Base-by-base conservation (phyloP, 73 alveolate species). In the Diophrys sp. region DNA sequence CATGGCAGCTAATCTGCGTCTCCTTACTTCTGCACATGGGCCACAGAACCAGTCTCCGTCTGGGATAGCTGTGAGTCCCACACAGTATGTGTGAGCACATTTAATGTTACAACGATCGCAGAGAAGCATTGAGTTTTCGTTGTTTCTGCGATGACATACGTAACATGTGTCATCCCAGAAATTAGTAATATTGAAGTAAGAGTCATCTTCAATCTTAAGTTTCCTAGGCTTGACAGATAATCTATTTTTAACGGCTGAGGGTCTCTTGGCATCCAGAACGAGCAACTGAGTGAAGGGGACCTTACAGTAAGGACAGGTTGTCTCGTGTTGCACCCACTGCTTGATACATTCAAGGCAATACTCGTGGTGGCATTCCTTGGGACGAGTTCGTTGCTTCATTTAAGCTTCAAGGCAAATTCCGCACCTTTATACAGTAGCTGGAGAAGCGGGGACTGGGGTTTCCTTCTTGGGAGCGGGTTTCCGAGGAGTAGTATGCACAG, bases 31-130 rank as follows among this genome's bases (percentile, higher is more conserved):
- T 11, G 26, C 32, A 73, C 88, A 79, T 2, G 1, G 23, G 5
- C 27, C 23, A 31, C 88, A 79, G 76, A 25, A 71, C 88, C 88
- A 79, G 28, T 71, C 75, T 0, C 34, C 88, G 11, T 79, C 81
- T 1, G 88, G 88, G 30, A 79, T 44, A 0, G 30, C 23, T 30
- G 1, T 56, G 25, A 79, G 27, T 23, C 69, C 68, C 29, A 32
- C 54, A 57, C 88, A 79, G 68, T 79, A 79, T 62, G 88, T 79
- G 69, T 79, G 88, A 14, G 72, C 33, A 1, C 70, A 54, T 26
- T 54, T 34, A 30, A 29, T 54, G 29, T 70, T 71, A 81, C 88
- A 79, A 2, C 18, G 14, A 55, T 79, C 88, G 27, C 88, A 79
- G 8, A 79, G 55, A 30, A 79, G 75, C 33, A 79, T 11, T 1